Conservation (phyloP, 2,329 filamentous ascomycete species). For the Pyricularia sp. region DNA sequence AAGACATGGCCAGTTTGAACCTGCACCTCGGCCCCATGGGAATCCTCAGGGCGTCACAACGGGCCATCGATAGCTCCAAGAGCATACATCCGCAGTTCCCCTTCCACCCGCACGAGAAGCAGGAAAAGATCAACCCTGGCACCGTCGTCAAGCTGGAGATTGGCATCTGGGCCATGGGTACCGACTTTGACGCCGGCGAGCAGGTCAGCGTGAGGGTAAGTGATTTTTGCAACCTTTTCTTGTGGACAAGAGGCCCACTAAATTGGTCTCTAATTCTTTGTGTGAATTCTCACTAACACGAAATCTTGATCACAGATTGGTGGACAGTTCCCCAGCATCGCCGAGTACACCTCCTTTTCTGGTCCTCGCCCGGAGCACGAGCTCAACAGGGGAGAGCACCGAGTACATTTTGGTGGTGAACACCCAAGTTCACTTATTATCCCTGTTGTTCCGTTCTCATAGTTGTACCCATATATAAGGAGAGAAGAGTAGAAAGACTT, state of each 20-base stretch:
- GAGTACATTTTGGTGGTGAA: slow-evolving; percentile 22
- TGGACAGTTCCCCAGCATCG: neutral
- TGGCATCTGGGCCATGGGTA: slow-evolving; percentile 31
- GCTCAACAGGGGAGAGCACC: slow-evolving; percentile 24
- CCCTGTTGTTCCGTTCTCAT: slow-evolving; percentile 14
- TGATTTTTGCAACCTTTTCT: neutral
- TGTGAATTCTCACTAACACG: neutral
- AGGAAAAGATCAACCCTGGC: slow-evolving; percentile 26
- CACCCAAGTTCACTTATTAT: slow-evolving; percentile 24
- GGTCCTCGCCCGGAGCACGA: slow-evolving; percentile 24
- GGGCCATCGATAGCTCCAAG: slow-evolving; percentile 20
- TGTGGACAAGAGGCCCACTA: no score
- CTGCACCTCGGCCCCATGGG: slow-evolving; percentile 28
- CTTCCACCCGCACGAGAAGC: slow-evolving; percentile 23
- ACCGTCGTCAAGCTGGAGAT: slow-evolving; percentile 31
- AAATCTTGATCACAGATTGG: neutral
- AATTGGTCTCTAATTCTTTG: neutral
- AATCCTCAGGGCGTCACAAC: slow-evolving; percentile 29
- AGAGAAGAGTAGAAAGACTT: neutral
- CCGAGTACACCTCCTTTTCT: slow-evolving; percentile 23
- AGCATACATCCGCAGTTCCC: slow-evolving; percentile 19
- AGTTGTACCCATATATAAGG: neutral
- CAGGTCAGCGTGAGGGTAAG: slow-evolving; percentile 9
- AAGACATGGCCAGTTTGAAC: slow-evolving; percentile 25
- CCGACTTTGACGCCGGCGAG: slow-evolving; percentile 30